A percentile compares a stretch with the other conserved stretches of the same genome.
Evolutionary conservation across 371 early-diverging fungal species (phyloP).

Genomic region (Rhizopus stolonifer): DNA sequence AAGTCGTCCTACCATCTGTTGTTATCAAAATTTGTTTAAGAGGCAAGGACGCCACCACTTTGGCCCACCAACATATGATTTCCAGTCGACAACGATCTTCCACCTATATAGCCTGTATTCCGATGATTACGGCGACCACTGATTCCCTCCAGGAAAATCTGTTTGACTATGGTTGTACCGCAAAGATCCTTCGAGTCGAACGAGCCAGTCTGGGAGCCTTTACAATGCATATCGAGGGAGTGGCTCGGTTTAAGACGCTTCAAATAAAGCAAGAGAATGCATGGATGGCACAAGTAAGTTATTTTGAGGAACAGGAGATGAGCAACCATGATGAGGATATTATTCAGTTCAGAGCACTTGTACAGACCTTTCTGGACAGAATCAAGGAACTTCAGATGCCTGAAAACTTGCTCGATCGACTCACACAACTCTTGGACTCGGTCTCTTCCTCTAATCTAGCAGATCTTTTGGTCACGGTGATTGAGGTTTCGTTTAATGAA

Average conservation of each 20-base stretch:
- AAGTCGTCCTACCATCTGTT: conserved; percentile 49
- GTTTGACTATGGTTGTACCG: conserved; percentile 41
- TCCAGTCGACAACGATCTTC: conserved; percentile 31
- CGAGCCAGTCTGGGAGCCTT: conserved; percentile 41
- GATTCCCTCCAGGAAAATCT: conserved; percentile 18
- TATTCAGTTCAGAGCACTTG: conserved; percentile 59
- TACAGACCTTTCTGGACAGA: conserved; percentile 55
- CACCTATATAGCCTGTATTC: conserved; percentile 42
- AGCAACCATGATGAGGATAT: conserved; percentile 43
- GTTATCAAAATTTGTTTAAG: conserved; percentile 36
- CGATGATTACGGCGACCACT: conserved; percentile 8
- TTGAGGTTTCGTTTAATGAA: conserved; percentile 74
- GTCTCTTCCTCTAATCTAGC: conserved; percentile 65
- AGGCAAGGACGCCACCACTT: conserved; percentile 36
- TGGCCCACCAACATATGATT: conserved; percentile 30
- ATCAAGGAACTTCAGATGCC: conserved; percentile 72
- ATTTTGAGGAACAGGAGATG: conserved; percentile 20
- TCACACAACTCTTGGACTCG: conserved; percentile 66
- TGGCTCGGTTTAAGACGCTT: conserved; percentile 35
- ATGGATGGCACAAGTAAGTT: conserved; percentile 33
- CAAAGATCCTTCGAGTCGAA: conserved; percentile 42
- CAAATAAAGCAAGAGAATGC: conserved; percentile 17
- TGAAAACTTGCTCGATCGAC: conserved; percentile 62
- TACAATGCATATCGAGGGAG: conserved; percentile 41
- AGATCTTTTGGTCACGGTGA: conserved; percentile 71